Base-by-base conservation (phyloP, 1,284 basidiomycete species). In the Cryptococcus neoformans region DNA sequence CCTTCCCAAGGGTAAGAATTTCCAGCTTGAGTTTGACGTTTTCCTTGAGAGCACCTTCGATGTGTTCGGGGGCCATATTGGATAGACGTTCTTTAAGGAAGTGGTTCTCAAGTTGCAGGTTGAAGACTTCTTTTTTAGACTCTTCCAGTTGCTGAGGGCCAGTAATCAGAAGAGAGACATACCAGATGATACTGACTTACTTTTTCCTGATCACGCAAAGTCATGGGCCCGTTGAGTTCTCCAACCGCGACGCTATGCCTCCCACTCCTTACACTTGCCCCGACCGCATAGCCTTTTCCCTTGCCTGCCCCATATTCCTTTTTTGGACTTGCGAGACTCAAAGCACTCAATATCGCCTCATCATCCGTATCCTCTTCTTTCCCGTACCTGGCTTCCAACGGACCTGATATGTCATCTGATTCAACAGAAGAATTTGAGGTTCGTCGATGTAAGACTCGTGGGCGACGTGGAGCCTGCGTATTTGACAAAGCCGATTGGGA, bases 51-150 rank as follows among this genome's bases (percentile, higher is more conserved):
- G 89, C 90, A 6, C 87, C 87, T 69, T 95, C 89, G 73, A 94
- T 88, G 67, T 94, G 89, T 72, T 95, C 92, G 0, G 92, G 92
- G 0, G 91, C 89, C 57, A 93, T 85, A 67, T 89, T 85, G 1
- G 74, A 70, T 12, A 96, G 83, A 36, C 90, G 87, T 69, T 95
- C 91, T 72, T 95, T 90, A 50, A 94, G 83, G 72, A 95, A 94
- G 73, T 93, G 91, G 5, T 95, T 90, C 63, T 92, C 90, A 54
- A 95, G 83, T 74, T 96, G 94, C 71, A 96, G 86, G 68, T 88
- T 89, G 78, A 95, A 95, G 80, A 94, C 92, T 75, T 96, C 92
- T 75, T 93, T 94, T 81, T 94, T 94, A 66, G 93, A 83, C 62
- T 87, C 87, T 78, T 96, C 91, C 70, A 95, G 90, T 73, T 93